A percentile compares a stretch with the other conserved stretches of the same genome.
Evolutionary conservation across 164 flowering plant species (phyloP).

Genomic region (Hamamelis virginiana): DNA sequence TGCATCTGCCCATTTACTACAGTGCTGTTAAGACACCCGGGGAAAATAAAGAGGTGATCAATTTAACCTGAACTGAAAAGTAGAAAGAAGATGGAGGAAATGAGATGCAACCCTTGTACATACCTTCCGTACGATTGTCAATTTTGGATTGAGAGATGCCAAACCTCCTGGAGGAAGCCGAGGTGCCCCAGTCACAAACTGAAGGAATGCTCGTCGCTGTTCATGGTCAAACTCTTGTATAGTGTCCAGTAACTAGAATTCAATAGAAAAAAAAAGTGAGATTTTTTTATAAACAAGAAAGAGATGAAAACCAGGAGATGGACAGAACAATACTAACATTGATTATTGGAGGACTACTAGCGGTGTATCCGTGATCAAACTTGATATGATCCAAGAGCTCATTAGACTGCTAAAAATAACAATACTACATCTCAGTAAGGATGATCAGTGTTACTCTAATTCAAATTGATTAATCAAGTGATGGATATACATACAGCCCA

Average conservation of each 20-base stretch:
- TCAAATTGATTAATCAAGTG: background rate
- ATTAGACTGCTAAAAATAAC: conserved; percentile 38
- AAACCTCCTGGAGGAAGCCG: conserved; percentile 94
- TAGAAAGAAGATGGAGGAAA: background rate
- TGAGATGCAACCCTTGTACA: background rate
- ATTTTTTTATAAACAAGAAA: background rate
- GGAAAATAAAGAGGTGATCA: conserved; percentile 7
- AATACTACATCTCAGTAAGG: conserved; percentile 2
- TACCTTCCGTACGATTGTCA: conserved; percentile 95
- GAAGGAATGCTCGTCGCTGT: conserved; percentile 76
- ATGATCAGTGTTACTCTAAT: background rate
- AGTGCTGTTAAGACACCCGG: conserved; percentile 42
- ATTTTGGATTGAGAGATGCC: conserved; percentile 82
- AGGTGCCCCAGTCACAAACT: conserved; percentile 97
- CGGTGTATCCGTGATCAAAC: conserved; percentile 96
- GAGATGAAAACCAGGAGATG: background rate
- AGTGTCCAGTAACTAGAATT: conserved; percentile 72
- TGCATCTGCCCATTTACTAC: conserved; percentile 42
- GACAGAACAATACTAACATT: conserved; percentile 46
- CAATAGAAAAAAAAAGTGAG: background rate
- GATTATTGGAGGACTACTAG: conserved; percentile 73
- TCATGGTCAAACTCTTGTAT: conserved; percentile 58
- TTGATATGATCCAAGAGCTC: conserved; percentile 77
- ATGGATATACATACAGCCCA: conserved; percentile 62
- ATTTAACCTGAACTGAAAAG: background rate